phyloP scores from a whole-genome alignment of 805 yeast species.

The Lachancea fermentati region DNA sequence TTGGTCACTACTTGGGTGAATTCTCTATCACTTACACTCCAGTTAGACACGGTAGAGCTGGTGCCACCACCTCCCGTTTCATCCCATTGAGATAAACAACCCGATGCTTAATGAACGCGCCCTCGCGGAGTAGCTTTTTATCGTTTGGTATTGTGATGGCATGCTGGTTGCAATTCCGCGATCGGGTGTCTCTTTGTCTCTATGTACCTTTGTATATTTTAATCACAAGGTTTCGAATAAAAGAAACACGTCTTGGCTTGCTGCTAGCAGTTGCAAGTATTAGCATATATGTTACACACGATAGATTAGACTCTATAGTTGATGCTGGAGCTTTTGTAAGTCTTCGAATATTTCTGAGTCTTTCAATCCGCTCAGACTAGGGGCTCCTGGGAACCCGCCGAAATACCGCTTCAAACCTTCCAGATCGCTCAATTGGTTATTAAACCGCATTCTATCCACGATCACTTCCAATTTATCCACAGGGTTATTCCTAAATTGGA shows the following conservation, averaged over 20 bases:
- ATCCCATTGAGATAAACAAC: constrained; percentile 55
- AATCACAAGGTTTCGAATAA: constrained; percentile 3
- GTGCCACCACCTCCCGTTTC: constrained; percentile 74
- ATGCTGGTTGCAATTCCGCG: background rate
- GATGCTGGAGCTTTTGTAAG: constrained; percentile 46
- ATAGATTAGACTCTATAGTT: background rate
- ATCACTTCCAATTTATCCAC: constrained; percentile 45
- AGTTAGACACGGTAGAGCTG: constrained; percentile 99
- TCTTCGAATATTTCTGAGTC: constrained; percentile 74
- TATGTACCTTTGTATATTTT: constrained; percentile 10
- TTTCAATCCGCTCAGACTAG: constrained; percentile 55
- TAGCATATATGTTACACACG: background rate
- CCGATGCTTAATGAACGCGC: background rate
- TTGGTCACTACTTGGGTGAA: constrained; percentile 99
- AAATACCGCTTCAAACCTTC: constrained; percentile 60
- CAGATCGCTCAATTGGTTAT: constrained; percentile 64
- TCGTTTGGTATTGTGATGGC: background rate
- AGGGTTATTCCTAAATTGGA: constrained; percentile 36
- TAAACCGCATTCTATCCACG: constrained; percentile 59
- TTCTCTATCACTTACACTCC: constrained; percentile 99
- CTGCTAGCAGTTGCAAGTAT: background rate
- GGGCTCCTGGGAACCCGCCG: constrained; percentile 77
- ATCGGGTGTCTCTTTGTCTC: constrained; percentile 1
- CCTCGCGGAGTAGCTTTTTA: background rate
- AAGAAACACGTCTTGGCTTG: background rate